Conservation (phyloP, 208 protist species). For the Crithidia thermophila region DNA sequence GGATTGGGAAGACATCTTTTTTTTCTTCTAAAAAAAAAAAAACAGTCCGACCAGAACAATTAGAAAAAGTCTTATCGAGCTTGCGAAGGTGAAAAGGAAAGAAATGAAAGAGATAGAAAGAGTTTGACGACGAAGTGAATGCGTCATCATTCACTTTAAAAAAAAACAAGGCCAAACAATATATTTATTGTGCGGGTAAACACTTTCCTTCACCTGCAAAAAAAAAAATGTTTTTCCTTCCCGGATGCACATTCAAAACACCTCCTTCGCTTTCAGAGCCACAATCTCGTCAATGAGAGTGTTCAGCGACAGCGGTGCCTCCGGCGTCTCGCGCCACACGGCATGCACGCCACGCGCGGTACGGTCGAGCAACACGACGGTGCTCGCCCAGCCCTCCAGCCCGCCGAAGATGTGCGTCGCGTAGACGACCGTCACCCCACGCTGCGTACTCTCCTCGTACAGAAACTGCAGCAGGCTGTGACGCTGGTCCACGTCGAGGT, state of each 20-base stretch:
- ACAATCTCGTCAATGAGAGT: constrained; percentile 43
- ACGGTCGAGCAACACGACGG: constrained; percentile 75
- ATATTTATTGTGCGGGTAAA: background rate
- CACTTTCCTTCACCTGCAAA: background rate
- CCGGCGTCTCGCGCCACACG: constrained; percentile 33
- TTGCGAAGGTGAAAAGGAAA: background rate
- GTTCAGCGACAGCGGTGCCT: constrained; percentile 25
- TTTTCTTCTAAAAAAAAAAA: background rate
- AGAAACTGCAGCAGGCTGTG: constrained; percentile 85
- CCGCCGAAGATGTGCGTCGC: constrained; percentile 94
- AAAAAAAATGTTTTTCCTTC: constrained; percentile 5
- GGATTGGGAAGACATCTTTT: background rate
- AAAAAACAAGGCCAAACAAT: constrained; percentile 6
- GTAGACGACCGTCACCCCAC: constrained; percentile 89
- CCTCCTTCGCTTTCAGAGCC: constrained; percentile 47
- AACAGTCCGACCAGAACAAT: background rate
- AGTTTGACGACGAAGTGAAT: background rate
- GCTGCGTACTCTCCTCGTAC: constrained; percentile 73
- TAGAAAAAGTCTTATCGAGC: background rate
- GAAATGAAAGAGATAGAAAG: background rate
- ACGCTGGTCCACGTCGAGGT: constrained; percentile 91
- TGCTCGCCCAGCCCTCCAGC: constrained; percentile 81
- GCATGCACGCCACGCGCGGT: constrained; percentile 45
- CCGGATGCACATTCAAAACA: constrained; percentile 20
- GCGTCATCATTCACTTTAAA: constrained; percentile 6